Evolutionary conservation across 2,329 filamentous ascomycete genomes (phyloP).

Genomic region (Ascocoryne sarcoides): DNA sequence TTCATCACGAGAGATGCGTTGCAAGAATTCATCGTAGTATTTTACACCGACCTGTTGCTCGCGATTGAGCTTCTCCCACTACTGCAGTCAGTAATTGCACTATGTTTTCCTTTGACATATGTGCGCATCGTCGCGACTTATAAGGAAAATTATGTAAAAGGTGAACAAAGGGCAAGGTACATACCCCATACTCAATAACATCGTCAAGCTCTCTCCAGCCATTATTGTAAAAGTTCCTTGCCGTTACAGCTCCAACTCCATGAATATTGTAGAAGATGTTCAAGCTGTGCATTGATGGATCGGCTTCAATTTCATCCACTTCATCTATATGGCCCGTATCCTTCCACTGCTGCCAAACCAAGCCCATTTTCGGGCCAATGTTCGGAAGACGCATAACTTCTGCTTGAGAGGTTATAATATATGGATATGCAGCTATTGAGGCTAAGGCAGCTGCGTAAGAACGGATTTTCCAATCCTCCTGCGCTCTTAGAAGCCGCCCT

Average conservation of each 20-base stretch:
- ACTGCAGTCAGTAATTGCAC: too few relatives aligned
- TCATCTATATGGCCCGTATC: slow-evolving; percentile 52
- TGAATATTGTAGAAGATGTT: slow-evolving; percentile 75
- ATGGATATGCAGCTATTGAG: slow-evolving; percentile 70
- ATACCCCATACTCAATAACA: slow-evolving; percentile 61
- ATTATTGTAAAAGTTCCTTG: slow-evolving; percentile 69
- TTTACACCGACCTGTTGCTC: slow-evolving; percentile 93
- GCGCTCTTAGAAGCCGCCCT: slow-evolving; percentile 56
- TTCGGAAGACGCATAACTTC: slow-evolving; percentile 55
- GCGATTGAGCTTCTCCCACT: slow-evolving; percentile 62
- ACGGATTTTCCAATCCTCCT: slow-evolving; percentile 68
- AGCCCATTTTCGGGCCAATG: slow-evolving; percentile 71
- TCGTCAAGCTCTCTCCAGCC: slow-evolving; percentile 83
- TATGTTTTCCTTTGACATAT: too few relatives aligned
- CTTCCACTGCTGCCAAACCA: slow-evolving; percentile 68
- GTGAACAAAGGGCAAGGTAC: too few relatives aligned
- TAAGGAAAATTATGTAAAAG: too few relatives aligned
- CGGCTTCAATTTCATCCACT: slow-evolving; percentile 52
- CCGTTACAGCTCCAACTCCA: slow-evolving; percentile 81
- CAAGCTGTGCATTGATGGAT: slow-evolving; percentile 55
- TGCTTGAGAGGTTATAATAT: slow-evolving; percentile 24
- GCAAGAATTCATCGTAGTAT: slow-evolving; percentile 77
- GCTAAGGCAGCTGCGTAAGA: slow-evolving; percentile 88
- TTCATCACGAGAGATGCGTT: slow-evolving; percentile 63
- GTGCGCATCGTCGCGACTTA: too few relatives aligned